Conservation (phyloP, 768 basidiomycete species). For the Mycena galopus region DNA sequence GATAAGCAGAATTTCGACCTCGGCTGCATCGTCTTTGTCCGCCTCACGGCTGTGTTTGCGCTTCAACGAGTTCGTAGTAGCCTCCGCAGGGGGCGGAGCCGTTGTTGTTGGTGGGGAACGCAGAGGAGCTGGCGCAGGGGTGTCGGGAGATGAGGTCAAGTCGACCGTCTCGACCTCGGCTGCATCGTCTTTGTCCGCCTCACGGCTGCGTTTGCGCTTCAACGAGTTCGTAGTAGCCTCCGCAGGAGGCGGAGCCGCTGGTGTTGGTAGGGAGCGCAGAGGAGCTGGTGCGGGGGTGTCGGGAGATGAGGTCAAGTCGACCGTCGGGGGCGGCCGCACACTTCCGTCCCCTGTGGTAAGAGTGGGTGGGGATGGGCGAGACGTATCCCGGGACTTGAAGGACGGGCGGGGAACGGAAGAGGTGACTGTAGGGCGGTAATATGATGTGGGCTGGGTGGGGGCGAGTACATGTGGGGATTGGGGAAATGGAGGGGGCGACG, state of each 20-base stretch:
- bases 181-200: not conserved
- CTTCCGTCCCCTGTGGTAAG: not conserved
- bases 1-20: not conserved
- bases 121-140: no score
- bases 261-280: not conserved
- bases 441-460: not conserved
- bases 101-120: not conserved
- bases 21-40: not conserved
- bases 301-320: not conserved
- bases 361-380: not conserved
- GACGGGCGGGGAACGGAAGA: slow-evolving; percentile 24
- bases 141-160: no score
- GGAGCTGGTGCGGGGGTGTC: not conserved
- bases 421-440: not conserved
- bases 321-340: not conserved
- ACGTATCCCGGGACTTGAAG: not conserved
- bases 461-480: not conserved
- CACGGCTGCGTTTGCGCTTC: slow-evolving; percentile 8
- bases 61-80: not conserved
- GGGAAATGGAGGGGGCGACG: not conserved
- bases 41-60: slow-evolving; percentile 6
- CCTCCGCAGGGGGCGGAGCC: not conserved
- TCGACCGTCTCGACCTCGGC: not conserved
- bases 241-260: not conserved
- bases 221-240: not conserved